Conservation (phyloP, 2,329 filamentous ascomycete genomes). For the Pseudogymnoascus sp. region DNA sequence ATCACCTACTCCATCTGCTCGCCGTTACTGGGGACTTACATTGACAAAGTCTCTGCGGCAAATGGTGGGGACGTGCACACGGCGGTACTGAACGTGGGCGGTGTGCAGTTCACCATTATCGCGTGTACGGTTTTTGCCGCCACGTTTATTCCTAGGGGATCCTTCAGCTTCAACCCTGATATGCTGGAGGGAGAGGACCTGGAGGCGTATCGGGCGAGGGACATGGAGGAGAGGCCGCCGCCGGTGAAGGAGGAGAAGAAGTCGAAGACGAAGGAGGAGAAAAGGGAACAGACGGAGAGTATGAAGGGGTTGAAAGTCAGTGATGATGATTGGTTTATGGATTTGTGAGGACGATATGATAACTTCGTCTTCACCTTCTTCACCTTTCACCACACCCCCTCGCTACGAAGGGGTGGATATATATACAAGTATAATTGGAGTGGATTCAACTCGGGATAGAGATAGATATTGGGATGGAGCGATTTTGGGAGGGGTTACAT, state of each 20-base stretch:
- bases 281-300: background rate
- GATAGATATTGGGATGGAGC: background rate
- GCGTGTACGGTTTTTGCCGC: conserved; percentile 33
- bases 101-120: conserved; percentile 40
- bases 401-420: background rate
- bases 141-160: conserved; percentile 39
- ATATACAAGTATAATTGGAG: background rate
- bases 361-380: background rate
- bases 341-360: background rate
- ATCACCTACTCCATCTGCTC: conserved; percentile 38
- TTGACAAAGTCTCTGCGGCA: conserved; percentile 33
- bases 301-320: background rate
- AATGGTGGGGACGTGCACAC: conserved; percentile 30
- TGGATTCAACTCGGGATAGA: conserved; percentile 1
- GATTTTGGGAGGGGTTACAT: background rate
- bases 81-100: conserved; percentile 36
- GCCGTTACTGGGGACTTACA: conserved; percentile 37
- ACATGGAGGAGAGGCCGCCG: background rate
- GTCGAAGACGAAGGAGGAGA: background rate
- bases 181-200: conserved; percentile 33
- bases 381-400: background rate
- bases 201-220: conserved; percentile 18
- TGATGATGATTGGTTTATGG: background rate
- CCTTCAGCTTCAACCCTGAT: conserved; percentile 36
- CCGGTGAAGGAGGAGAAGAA: background rate